Evolutionary conservation across 495 filamentous ascomycete species (phyloP), one percentile per base, ranked within the genome.

Genomic region (Aspergillus asperescens): DNA sequence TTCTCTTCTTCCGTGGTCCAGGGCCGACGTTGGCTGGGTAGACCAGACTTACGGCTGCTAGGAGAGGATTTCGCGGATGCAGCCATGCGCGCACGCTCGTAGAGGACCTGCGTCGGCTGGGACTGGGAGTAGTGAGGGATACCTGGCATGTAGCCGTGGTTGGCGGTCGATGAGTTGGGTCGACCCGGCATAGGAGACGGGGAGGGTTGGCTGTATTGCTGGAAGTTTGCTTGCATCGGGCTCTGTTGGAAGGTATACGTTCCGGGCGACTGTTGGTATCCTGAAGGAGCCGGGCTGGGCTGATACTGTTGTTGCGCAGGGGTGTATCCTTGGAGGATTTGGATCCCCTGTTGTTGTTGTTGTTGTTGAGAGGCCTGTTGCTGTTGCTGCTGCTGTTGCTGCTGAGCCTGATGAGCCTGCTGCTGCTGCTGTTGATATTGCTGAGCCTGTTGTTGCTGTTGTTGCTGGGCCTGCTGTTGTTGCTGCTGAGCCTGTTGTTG

Each of bases 1-100:
- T 88, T 88, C 62, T 97, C 91, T 68, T 97, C 91, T 49, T 93
- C 89, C 0, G 82, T 82, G 1, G 87, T 87, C 91, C 91, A 97
- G 7, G 90, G 90, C 20, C 90, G 80, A 37, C 91, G 82, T 50
- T 90, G 88, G n/a, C 83, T 89, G 40, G 89, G 88, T 5, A 88
- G 68, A 1, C 88, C 89, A 39, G 89, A 82, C 42, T 87, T 81
- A 23, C 87, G 82, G 40, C 81, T 80, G 28, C 81, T 84, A 1
- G 86, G 84, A 1, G 87, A 87, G 1, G 86, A 80, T 65, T 92
- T 92, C 8, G 87, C 80, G 3, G 87, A 86, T 8, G 88, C 89
- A 0, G 88, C 89, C 65, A 86, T 83, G 7, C 90, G 84, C 24
- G 89, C 89, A 31, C 81, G 82, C 60, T 93, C 87, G 57, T 94